phyloP scores from a whole-genome alignment of 352 stramenopile genomes.

The Sclerospora graminicola region DNA sequence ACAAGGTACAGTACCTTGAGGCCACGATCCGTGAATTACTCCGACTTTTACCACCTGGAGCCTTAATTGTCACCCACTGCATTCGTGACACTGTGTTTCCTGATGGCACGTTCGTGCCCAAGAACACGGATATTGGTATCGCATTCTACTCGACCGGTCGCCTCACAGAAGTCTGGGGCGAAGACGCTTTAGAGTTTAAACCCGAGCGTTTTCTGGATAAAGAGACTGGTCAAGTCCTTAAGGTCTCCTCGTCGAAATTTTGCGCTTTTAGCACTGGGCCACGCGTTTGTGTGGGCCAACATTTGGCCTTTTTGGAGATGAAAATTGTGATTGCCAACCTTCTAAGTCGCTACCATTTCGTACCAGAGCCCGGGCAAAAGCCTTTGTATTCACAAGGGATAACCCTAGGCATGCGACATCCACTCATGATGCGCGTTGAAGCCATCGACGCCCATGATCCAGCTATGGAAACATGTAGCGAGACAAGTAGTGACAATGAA shows the following conservation, averaged over 20 bases:
- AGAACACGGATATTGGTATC: conserved; percentile 31
- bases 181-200: conserved; percentile 34
- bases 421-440: conserved; percentile 6
- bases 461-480: conserved; percentile 1
- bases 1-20: conserved; percentile 30
- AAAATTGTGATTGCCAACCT: conserved; percentile 44
- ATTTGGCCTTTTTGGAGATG: conserved; percentile 43
- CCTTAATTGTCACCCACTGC: conserved; percentile 18
- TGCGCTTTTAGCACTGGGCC: conserved; percentile 46
- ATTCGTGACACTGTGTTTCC: conserved; percentile 35
- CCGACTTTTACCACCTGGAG: conserved; percentile 40
- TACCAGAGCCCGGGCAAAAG: conserved; percentile 15
- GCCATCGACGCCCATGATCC: not conserved
- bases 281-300: conserved; percentile 38
- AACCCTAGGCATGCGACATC: conserved; percentile 11
- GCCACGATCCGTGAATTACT: conserved; percentile 48
- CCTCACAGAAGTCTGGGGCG: conserved; percentile 33
- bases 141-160: conserved; percentile 42
- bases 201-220: conserved; percentile 39
- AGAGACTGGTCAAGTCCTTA: conserved; percentile 20
- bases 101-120: conserved; percentile 47
- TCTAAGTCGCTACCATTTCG: conserved; percentile 40
- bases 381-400: conserved; percentile 34
- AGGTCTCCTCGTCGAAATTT: conserved; percentile 50
- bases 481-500: too few species aligned